Evolutionary conservation across 148 eudicot species (phyloP).

Genomic region (Spergularia bocconei): DNA sequence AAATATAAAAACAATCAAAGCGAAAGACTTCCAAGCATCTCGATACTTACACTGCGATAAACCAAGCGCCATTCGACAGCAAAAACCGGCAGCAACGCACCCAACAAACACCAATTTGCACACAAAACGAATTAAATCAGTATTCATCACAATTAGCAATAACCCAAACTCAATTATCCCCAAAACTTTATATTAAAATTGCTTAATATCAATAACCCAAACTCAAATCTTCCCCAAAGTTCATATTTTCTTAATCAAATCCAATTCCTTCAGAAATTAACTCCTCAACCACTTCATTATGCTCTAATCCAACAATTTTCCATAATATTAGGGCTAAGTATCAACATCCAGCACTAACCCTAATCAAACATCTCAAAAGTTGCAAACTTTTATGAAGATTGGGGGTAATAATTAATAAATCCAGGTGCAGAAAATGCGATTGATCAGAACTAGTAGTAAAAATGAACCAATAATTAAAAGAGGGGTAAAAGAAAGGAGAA

Average conservation of each 20-base stretch:
- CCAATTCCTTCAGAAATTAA: no score
- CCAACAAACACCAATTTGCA: slow-evolving; percentile 16
- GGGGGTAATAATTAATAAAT: no score
- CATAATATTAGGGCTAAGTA: no score
- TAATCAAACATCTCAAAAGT: no score
- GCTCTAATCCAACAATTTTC: no score
- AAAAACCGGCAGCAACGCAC: slow-evolving; percentile 13
- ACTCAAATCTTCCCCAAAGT: background rate
- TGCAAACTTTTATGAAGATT: no score
- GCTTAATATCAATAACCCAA: background rate
- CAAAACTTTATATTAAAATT: background rate
- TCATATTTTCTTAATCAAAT: no score
- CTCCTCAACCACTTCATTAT: no score
- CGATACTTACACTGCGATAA: slow-evolving; percentile 65
- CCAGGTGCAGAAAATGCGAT: background rate
- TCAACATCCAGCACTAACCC: no score
- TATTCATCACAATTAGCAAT: slow-evolving; percentile 15
- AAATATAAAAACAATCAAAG: background rate
- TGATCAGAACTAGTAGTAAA: background rate
- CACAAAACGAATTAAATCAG: slow-evolving; percentile 17
- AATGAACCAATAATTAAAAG: background rate
- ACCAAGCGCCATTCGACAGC: background rate
- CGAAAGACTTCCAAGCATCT: background rate
- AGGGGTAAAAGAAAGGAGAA: background rate
- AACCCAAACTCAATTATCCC: background rate